phyloP scores from a whole-genome alignment of 345 rosid genomes.

The Acer yangbiense region DNA sequence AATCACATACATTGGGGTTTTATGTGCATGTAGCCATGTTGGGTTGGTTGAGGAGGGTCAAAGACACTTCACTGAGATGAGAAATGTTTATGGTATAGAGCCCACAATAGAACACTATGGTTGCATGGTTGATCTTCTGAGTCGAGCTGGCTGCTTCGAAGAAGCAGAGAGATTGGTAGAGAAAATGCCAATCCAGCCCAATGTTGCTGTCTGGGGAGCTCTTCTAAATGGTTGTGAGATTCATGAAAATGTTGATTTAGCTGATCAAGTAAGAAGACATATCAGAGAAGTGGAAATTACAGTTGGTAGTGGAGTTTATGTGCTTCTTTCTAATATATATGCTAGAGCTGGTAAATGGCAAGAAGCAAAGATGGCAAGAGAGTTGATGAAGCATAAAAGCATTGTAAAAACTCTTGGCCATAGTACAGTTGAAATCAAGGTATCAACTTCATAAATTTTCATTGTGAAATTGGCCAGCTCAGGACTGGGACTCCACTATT shows the following conservation, averaged over 20 bases:
- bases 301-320: constrained; percentile 41
- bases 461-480: background rate
- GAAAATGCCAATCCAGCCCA: constrained; percentile 44
- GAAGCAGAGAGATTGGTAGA: constrained; percentile 47
- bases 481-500: background rate
- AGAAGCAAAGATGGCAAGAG: constrained; percentile 42
- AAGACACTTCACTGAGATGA: constrained; percentile 44
- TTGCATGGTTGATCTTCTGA: constrained; percentile 56
- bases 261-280: constrained; percentile 39
- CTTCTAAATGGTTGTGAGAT: constrained; percentile 58
- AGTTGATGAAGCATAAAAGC: constrained; percentile 41
- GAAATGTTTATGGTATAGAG: constrained; percentile 31
- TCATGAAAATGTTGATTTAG: constrained; percentile 45
- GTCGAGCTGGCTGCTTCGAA: constrained; percentile 50
- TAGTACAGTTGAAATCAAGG: constrained; percentile 41
- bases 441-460: constrained; percentile 1
- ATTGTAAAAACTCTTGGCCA: constrained; percentile 41
- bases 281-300: constrained; percentile 38
- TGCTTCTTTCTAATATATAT: constrained; percentile 51
- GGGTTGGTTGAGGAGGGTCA: constrained; percentile 53
- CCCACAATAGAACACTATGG: constrained; percentile 50
- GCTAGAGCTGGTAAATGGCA: constrained; percentile 57
- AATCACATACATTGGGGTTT: constrained; percentile 41
- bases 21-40: constrained; percentile 55
- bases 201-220: constrained; percentile 52